Base-by-base conservation (phyloP, 192 early-diverging fungal genomes). In the Rhizoclosmatium globosum region DNA sequence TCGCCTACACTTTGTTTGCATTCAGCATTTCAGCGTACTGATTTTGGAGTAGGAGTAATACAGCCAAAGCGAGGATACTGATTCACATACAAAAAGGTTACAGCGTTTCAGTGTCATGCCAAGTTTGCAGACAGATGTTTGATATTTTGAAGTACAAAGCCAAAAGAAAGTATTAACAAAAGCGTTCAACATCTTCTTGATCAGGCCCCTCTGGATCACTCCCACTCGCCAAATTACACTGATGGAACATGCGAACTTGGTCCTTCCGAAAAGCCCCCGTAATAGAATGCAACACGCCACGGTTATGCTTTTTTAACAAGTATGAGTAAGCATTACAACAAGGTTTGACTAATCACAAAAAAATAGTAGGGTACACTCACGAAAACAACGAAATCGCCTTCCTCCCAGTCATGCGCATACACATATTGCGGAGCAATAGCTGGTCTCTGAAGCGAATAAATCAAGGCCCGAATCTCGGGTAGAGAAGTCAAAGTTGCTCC, bases 351-450 rank as follows among this genome's bases (percentile, higher is more conserved):
- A 31, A 0, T 31, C 31, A 31, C 31, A 31, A 31, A 31, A 31
- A 31, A n/a, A 31, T 0, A n/a, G n/a, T n/a, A 31, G 31, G 31
- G 31, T 31, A 0, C 31, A 31, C 31, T 31, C 31, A 31, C 31
- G 23, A 77, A 77, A 15, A 69, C 21, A 42, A 66, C 46, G n/a
- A 77, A 47, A 69, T 77, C 76, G 9, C 65, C 65, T 23, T 77
- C 76, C 66, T 77, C 47, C 76, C 76, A 77, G 42, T 77, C 76
- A 19, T 77, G 76, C 56, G 50, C 64, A 46, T 68, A 69, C 43
- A 77, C 76, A 45, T 60, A 61, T 58, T 66, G 65, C 1, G 76
- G 76, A 4, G 46, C 43, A 48, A 77, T 77, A 7, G 38, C 64
- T 7, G 76, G 76, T 1, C 76, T 17, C 21, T 68, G 64, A 23